A percentile compares a stretch with the other conserved stretches of the same genome.
Conservation (phyloP, 345 rosid species). For the Populus euphratica region DNA sequence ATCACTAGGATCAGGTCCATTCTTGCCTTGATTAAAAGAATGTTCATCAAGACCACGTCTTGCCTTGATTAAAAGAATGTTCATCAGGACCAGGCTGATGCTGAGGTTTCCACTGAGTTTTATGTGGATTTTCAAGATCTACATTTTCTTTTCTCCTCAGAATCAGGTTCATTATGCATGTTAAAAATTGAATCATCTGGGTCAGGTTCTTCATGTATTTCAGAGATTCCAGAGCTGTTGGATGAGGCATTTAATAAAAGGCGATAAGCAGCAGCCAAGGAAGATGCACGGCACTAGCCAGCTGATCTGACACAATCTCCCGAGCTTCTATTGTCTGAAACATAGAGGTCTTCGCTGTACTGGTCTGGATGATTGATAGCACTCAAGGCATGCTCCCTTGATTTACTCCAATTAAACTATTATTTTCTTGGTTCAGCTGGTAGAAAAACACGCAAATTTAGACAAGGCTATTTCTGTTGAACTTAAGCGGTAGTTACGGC, state of each 20-base stretch:
- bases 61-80: not conserved
- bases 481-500: not conserved
- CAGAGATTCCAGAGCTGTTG: slow-evolving; percentile 23
- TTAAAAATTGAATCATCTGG: slow-evolving; percentile 48
- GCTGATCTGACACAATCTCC: slow-evolving; percentile 46
- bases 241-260: slow-evolving; percentile 43
- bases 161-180: slow-evolving; percentile 15
- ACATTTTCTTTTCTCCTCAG: slow-evolving; percentile 6
- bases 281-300: slow-evolving; percentile 64
- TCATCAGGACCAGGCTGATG: slow-evolving; percentile 49
- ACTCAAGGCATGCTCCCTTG: slow-evolving; percentile 62
- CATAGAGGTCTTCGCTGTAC: slow-evolving; percentile 39
- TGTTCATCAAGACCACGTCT: too few relatives aligned
- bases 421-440: slow-evolving; percentile 87
- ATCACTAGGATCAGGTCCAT: slow-evolving; percentile 53
- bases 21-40: too few relatives aligned
- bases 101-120: too few relatives aligned
- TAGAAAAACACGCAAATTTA: slow-evolving; percentile 1
- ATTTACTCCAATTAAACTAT: slow-evolving; percentile 83
- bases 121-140: not conserved
- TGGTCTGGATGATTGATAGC: slow-evolving; percentile 30
- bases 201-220: slow-evolving; percentile 53
- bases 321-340: slow-evolving; percentile 32
- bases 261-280: slow-evolving; percentile 83
- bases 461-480: not conserved